Evolutionary conservation across 331 rosid species (phyloP), one percentile per base, ranked within the genome.

Genomic region (Ulmus americana): DNA sequence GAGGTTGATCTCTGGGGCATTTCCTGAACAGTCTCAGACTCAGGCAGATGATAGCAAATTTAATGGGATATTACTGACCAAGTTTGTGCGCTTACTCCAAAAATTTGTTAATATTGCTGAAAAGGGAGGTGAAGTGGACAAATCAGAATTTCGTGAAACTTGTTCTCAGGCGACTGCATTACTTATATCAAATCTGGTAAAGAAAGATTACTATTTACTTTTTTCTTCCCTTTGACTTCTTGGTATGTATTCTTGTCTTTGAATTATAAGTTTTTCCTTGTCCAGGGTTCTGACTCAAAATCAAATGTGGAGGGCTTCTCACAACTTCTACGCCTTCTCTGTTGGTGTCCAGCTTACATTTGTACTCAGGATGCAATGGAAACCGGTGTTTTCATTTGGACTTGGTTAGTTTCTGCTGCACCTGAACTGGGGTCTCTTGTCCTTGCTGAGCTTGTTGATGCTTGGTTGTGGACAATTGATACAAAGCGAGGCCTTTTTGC

Each of bases 401-500:
- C 98, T 15, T 94, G 98, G 98, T 76, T 94, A 79, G 98, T 94
- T 79, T 94, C 98, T 82, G 96, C 98, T 71, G 97, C 98, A 11
- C 98, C 98, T 16, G 85, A 89, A 77, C 79, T 94, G 71, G 98
- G 98, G 58, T 78, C 95, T 64, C 85, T 87, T 14, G 91, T 94
- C 71, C 98, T 92, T 85, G 91, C 98, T 0, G 98, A 94, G 83
- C 97, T 94, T 76, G 95, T 94, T 71, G 98, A 94, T 73, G 97
- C 98, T 47, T 94, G 98, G 98, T 73, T 94, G 71, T 94, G 98
- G 98, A 94, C 98, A 61, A 87, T 94, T 69, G 98, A 94, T 71
- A 94, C 97, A 64, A 94, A 79, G 73, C 90, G 90, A 39, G 98
- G 98, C 55, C 82, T 94, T 52, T 94, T 94, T 81, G 95, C 98